phyloP scores from a whole-genome alignment of 352 stramenopile species.

The Elongisporangium anandrum region DNA sequence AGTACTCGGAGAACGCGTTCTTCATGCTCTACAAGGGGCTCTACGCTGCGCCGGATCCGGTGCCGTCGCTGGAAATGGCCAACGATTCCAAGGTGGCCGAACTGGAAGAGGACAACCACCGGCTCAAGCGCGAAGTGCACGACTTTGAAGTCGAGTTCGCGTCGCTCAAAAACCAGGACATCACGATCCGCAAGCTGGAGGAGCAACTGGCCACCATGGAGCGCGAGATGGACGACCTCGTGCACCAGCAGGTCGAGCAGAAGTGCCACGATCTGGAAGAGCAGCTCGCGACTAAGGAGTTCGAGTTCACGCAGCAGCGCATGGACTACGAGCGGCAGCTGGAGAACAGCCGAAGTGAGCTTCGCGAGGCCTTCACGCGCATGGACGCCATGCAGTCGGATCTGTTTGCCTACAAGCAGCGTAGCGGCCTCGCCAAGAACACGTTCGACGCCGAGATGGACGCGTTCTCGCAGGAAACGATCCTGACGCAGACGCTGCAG shows the following conservation, averaged over 20 bases:
- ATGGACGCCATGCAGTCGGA: constrained; percentile 91
- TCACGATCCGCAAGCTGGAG: constrained; percentile 96
- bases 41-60: constrained; percentile 82
- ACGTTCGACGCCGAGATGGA: constrained; percentile 84
- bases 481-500: constrained; percentile 69
- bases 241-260: constrained; percentile 58
- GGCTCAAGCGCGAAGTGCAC: constrained; percentile 85
- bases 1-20: constrained; percentile 89
- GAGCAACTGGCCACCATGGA: constrained; percentile 83
- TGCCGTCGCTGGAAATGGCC: constrained; percentile 57
- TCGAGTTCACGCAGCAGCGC: constrained; percentile 81
- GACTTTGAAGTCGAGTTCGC: constrained; percentile 95
- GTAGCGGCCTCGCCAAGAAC: constrained; percentile 48
- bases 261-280: constrained; percentile 61
- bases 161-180: constrained; percentile 95
- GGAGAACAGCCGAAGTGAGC: constrained; percentile 43
- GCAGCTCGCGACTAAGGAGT: constrained; percentile 57
- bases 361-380: constrained; percentile 63
- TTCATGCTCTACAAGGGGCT: constrained; percentile 85
- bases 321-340: constrained; percentile 69
- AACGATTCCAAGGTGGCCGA: constrained; percentile 62
- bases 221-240: constrained; percentile 51
- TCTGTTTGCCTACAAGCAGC: constrained; percentile 86
- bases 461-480: constrained; percentile 80
- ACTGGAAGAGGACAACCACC: constrained; percentile 90